phyloP scores from a whole-genome alignment of 768 basidiomycete species.

The Cystofilobasidium capitatum region DNA sequence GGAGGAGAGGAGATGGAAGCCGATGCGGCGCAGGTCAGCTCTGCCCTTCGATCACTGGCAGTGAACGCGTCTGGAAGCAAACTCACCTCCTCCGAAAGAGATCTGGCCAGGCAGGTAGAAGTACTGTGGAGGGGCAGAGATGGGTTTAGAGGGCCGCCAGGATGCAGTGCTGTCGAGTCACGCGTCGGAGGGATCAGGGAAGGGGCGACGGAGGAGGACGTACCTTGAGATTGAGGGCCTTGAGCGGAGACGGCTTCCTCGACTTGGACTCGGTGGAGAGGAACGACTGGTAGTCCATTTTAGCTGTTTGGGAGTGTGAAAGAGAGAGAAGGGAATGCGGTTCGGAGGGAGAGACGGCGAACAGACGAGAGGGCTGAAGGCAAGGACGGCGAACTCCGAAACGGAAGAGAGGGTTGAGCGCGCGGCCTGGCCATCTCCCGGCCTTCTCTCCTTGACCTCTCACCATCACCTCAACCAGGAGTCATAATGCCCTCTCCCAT shows the following conservation, averaged over 20 bases:
- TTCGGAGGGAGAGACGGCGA: neutral
- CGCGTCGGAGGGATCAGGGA: neutral
- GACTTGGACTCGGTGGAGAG: neutral
- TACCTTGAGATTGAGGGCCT: neutral
- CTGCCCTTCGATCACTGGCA: neutral
- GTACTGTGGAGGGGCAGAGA: no score
- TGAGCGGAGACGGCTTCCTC: neutral
- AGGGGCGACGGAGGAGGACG: neutral
- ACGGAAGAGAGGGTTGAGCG: no score
- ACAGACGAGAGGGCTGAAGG: neutral
- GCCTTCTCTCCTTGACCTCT: neutral
- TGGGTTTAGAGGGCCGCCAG: neutral
- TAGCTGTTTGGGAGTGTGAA: neutral
- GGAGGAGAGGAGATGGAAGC: neutral
- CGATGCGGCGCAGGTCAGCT: no score
- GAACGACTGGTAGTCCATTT: neutral
- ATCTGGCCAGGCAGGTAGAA: conserved; percentile 17
- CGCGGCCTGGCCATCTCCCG: neutral
- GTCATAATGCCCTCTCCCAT: neutral
- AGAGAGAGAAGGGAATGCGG: neutral
- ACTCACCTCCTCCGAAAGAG: conserved; percentile 21
- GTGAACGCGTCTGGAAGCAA: neutral
- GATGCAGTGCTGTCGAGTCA: neutral
- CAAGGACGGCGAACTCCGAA: no score
- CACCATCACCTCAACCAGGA: neutral